Base-by-base conservation (phyloP, 2,329 filamentous ascomycete genomes). In the Calonectria honghensis region DNA sequence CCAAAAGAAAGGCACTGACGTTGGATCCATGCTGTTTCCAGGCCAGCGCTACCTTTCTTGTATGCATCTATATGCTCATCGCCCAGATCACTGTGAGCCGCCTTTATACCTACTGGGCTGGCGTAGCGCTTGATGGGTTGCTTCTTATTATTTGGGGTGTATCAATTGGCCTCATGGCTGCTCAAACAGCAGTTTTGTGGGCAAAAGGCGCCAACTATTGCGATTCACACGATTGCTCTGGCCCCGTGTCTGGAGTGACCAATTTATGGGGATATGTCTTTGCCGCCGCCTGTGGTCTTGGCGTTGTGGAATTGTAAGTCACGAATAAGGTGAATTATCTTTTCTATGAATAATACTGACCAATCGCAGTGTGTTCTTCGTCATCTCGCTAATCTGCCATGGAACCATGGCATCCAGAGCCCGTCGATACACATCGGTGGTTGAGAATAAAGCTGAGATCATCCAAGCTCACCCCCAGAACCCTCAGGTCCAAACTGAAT, bases 101-200 rank as follows among this genome's bases (percentile, higher is more conserved):
- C 3, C 78, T 85, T 18, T 90, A 88, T 81, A 91, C 91, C 81
- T 89, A 89, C 81, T 91, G 89, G 87, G 87, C 88, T 29, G 84
- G 89, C 9, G 81, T 91, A 3, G 84, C 83, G 20, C 83, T 91
- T 39, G 90, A 92, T 76, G 85, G 88, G 18, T 85, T 89, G 68
- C 85, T 89, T 37, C 79, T 89, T 65, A 73, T 92, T 70, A 88
- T 91, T 80, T 92, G 90, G 90, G 82, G 89, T 41, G 77, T 83
- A 66, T 84, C 86, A 0, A 87, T 89, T 51, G 86, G 84, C 13
- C 76, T 88, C 14, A 80, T 87, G 7, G 87, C 87, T 9, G 57
- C 75, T n/a, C 78, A 85, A 52, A 83, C 85, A 14, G 82, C 83
- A 2, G 63, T 79, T 3, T 71, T 78, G 10, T 80, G 68, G 68